These are phyloP conservation scores for Neoascochyta sp. DNA, from an alignment of 2,329 filamentous ascomycete genomes.

Conservation along the genomic window DNA sequence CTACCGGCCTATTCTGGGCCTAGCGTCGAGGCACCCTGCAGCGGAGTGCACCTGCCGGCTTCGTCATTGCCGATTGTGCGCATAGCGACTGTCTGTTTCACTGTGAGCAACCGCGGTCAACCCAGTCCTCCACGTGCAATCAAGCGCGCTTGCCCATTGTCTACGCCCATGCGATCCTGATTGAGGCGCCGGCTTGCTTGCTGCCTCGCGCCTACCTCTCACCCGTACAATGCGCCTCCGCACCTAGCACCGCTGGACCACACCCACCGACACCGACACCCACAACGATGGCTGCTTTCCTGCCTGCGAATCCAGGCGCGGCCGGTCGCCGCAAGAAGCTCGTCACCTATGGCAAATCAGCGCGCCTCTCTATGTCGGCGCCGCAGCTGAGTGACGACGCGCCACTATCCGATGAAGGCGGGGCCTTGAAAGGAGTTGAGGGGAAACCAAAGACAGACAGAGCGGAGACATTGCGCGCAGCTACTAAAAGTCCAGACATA, in stretches of 20 bases:
- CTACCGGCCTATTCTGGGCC: constrained; percentile 16
- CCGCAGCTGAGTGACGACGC: too few species aligned
- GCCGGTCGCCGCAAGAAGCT: constrained; percentile 37
- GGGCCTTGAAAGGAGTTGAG: constrained; percentile 6
- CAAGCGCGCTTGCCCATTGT: not conserved
- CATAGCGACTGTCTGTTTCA: too few species aligned
- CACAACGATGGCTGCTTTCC: constrained; percentile 21
- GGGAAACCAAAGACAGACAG: constrained; percentile 8
- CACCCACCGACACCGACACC: constrained; percentile 8
- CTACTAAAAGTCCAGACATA: constrained; percentile 16
- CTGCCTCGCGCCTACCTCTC: constrained; percentile 4
- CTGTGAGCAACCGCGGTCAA: constrained; percentile 8
- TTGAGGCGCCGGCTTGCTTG: constrained; percentile 1
- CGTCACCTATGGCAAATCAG: constrained; percentile 39
- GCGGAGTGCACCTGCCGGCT: constrained; percentile 13
- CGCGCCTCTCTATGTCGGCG: constrained; percentile 23
- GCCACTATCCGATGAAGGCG: too few species aligned
- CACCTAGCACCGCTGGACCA: constrained; percentile 9
- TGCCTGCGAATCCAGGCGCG: constrained; percentile 27
- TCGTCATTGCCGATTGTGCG: constrained; percentile 15
- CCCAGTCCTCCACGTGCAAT: too few species aligned
- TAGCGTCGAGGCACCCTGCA: constrained; percentile 20
- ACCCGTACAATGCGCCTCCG: constrained; percentile 25
- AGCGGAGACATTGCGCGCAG: too few species aligned
- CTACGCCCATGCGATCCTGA: constrained; percentile 1